Evolutionary conservation across 2,329 filamentous ascomycete species (phyloP).

Genomic region (Rhexocercosporidium sp.): DNA sequence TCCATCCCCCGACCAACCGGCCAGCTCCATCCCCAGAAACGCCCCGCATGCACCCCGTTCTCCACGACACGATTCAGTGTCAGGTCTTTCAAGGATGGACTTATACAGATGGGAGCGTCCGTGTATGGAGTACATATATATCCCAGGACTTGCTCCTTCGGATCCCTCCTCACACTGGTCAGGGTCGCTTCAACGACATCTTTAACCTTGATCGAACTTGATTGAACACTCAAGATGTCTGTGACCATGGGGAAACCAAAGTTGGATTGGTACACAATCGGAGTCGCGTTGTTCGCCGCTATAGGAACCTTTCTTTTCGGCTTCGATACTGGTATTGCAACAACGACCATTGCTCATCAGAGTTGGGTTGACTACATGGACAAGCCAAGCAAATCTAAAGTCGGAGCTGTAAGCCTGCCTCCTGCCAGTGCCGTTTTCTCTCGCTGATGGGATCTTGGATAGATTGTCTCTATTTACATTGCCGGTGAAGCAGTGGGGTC

Average conservation of each 20-base stretch:
- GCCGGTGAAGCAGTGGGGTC: conserved; percentile 63
- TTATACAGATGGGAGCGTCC: not conserved
- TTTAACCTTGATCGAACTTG: not conserved
- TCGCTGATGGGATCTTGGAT: not conserved
- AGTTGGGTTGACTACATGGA: conserved; percentile 65
- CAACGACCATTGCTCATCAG: conserved; percentile 64
- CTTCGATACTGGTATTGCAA: conserved; percentile 65
- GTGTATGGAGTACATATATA: not conserved
- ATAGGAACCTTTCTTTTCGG: conserved; percentile 65
- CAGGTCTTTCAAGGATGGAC: not conserved
- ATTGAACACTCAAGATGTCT: not conserved
- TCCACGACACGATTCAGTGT: not conserved
- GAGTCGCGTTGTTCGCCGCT: conserved; percentile 60
- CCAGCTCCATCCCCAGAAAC: not conserved
- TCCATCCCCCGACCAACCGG: not conserved
- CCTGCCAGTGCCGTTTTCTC: not conserved
- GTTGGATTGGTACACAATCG: conserved; percentile 38
- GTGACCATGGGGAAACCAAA: not conserved
- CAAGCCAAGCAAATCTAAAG: conserved; percentile 59
- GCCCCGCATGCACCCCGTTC: conserved; percentile 6
- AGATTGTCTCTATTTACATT: conserved; percentile 63
- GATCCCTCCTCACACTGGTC: not conserved
- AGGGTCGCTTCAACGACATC: not conserved
- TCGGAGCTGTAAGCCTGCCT: conserved; percentile 51
- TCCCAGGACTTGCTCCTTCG: not conserved